Evolutionary conservation across 1,284 basidiomycete species (phyloP).

Genomic region (Rhizoctonia solani): DNA sequence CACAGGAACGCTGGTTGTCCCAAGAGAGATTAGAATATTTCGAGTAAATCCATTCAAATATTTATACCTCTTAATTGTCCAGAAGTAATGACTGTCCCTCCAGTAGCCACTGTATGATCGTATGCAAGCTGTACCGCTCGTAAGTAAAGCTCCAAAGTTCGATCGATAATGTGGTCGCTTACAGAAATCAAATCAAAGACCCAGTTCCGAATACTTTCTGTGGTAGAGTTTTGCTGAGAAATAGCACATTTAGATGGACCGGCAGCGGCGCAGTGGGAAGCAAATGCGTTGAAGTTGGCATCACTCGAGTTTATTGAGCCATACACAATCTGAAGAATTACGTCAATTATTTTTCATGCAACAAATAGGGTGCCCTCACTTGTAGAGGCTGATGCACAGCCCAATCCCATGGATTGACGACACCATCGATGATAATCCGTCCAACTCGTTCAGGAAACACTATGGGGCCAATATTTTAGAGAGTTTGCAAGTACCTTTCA

Average conservation of each 20-base stretch:
- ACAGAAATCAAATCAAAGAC: slow-evolving; percentile 1
- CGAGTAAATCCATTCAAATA: background rate
- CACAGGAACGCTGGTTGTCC: background rate
- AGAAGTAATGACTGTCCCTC: background rate
- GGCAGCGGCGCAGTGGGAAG: background rate
- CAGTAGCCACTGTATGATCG: background rate
- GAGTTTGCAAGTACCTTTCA: background rate
- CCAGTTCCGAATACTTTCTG: slow-evolving; percentile 3
- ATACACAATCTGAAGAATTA: background rate
- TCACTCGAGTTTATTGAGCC: background rate
- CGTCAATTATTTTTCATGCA: background rate
- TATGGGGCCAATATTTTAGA: background rate
- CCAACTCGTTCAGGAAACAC: slow-evolving; percentile 34
- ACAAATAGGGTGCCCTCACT: background rate
- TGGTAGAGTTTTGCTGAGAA: background rate
- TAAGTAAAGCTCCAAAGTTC: background rate
- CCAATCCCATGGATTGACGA: slow-evolving; percentile 18
- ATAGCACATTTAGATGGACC: slow-evolving; percentile 22
- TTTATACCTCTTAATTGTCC: background rate
- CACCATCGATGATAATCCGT: slow-evolving; percentile 29
- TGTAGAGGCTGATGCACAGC: background rate
- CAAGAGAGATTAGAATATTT: background rate
- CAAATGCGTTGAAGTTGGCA: slow-evolving; percentile 2
- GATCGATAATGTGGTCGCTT: background rate
- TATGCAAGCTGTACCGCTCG: background rate